Conservation (phyloP, 108 stramenopile species). For the Cyclostephanos invisitatus region DNA sequence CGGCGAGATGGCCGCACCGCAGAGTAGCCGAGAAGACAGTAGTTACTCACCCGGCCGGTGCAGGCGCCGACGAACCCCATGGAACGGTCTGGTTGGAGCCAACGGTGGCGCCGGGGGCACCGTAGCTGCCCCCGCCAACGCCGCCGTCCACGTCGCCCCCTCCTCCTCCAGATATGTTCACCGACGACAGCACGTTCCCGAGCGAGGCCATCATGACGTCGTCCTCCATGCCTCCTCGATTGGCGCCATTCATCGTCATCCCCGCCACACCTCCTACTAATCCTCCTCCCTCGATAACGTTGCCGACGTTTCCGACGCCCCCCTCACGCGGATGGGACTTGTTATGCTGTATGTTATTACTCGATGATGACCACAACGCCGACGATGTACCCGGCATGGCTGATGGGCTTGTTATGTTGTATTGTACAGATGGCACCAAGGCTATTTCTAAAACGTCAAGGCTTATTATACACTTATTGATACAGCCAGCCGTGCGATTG, state of each 20-base stretch:
- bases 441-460: not conserved
- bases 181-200: not conserved
- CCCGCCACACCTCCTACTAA: not conserved
- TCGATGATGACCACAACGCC: constrained; percentile 11
- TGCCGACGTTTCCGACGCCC: not conserved
- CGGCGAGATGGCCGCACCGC: not conserved
- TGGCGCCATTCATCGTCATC: not conserved
- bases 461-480: constrained; percentile 6
- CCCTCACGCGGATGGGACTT: not conserved
- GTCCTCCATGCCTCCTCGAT: constrained; percentile 7
- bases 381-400: not conserved
- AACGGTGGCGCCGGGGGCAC: not conserved
- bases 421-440: not conserved
- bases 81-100: not conserved
- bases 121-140: not conserved
- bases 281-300: not conserved
- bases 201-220: constrained; percentile 9
- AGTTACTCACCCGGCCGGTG: constrained; percentile 11
- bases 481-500: constrained; percentile 6
- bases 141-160: constrained; percentile 1
- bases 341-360: not conserved
- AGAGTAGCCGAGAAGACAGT: no score
- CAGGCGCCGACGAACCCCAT: constrained; percentile 9
- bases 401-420: not conserved
- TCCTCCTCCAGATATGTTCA: not conserved